These are phyloP conservation scores for Sclerotinia spermophila DNA, from an alignment of 2,329 filamentous ascomycete genomes.

Conservation along the genomic window DNA sequence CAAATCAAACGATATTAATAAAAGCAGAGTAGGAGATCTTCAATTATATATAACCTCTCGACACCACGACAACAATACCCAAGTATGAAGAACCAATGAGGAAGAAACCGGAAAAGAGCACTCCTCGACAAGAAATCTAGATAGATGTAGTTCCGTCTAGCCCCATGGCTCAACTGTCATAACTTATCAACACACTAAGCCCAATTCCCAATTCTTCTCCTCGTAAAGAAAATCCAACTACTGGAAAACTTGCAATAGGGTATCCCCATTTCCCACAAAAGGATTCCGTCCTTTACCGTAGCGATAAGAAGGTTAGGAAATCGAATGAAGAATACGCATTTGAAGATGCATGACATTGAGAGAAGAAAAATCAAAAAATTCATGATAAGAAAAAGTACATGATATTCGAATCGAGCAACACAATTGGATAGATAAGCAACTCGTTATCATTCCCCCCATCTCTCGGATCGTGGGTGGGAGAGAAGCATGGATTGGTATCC, in stretches of 20 bases:
- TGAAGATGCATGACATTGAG: no score
- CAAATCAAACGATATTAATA: neutral
- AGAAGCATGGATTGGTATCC: neutral
- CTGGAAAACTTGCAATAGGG: no score
- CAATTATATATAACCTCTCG: neutral
- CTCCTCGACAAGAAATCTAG: neutral
- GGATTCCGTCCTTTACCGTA: no score
- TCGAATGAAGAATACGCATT: no score
- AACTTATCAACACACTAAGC: no score
- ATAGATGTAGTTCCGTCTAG: no score
- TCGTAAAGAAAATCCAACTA: no score
- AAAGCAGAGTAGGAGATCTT: neutral
- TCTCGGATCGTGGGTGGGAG: neutral
- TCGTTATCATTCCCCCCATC: neutral
- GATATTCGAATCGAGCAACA: neutral
- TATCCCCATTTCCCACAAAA: no score
- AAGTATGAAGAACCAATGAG: neutral
- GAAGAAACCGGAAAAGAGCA: neutral
- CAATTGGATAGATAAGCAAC: constrained; percentile 12
- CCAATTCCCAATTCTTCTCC: no score
- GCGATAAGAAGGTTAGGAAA: no score
- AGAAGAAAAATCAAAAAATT: no score
- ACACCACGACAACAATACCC: neutral
- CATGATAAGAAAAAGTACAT: neutral
- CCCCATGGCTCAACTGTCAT: no score